A percentile compares a stretch with the other conserved stretches of the same genome.
Evolutionary conservation across 257 asterid genomes (phyloP).

Genomic region (Gentiana straminea): DNA sequence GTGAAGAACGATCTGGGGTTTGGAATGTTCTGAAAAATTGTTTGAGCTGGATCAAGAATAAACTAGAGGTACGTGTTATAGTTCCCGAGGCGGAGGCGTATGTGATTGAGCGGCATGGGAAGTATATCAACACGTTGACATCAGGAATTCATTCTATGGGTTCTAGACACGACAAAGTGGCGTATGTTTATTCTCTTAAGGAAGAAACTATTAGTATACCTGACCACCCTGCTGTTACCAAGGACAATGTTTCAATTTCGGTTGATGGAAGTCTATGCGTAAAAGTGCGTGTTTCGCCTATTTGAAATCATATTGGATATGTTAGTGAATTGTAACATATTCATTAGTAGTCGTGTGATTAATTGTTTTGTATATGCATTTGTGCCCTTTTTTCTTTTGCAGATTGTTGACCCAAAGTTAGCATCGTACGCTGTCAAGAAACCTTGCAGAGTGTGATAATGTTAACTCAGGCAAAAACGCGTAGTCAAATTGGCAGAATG

Average conservation of each 20-base stretch:
- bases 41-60: too few species aligned
- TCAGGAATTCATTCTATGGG: constrained; percentile 1
- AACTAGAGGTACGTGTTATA: not conserved
- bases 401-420: constrained; percentile 87
- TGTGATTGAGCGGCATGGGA: not conserved
- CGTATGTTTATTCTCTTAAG: not conserved
- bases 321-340: too few species aligned
- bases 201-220: not conserved
- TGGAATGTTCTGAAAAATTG: too few species aligned
- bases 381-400: constrained; percentile 1
- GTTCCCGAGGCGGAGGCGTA: constrained; percentile 1
- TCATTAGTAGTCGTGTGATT: too few species aligned
- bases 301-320: too few species aligned
- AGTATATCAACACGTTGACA: not conserved
- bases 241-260: constrained; percentile 2
- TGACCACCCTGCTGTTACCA: constrained; percentile 1
- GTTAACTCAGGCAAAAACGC: constrained; percentile 92
- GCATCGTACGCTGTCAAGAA: constrained; percentile 92
- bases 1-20: too few species aligned
- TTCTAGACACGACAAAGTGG: not conserved
- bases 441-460: constrained; percentile 77
- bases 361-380: too few species aligned
- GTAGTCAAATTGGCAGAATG: constrained; percentile 96
- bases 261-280: not conserved
- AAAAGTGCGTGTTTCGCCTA: not conserved